These are phyloP conservation scores for Holtermannia corniformis DNA, from an alignment of 768 basidiomycete species.

Conservation along the genomic window DNA sequence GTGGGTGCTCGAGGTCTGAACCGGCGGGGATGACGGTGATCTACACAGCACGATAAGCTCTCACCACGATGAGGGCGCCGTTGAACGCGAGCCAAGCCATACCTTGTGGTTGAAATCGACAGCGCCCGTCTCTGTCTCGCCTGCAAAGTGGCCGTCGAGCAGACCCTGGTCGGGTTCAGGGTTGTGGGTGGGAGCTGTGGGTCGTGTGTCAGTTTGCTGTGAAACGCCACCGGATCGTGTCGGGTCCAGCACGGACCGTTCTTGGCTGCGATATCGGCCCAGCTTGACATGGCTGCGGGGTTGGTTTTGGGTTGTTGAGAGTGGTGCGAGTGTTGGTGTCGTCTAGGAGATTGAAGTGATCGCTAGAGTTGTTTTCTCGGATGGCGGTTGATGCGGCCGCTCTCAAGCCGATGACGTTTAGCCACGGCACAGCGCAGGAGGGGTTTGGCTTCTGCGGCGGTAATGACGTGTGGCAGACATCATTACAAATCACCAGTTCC, in stretches of 20 bases:
- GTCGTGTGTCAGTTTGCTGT: neutral
- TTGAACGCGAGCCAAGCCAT: neutral
- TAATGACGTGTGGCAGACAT: no score
- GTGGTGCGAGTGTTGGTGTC: neutral
- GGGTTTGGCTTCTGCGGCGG: neutral
- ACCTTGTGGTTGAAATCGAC: slow-evolving; percentile 46
- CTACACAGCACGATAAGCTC: slow-evolving; percentile 4
- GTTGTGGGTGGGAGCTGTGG: slow-evolving; percentile 42
- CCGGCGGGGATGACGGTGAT: slow-evolving; percentile 36
- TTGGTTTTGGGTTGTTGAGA: neutral
- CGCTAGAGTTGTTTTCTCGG: neutral
- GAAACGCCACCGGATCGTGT: neutral
- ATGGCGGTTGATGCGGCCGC: neutral
- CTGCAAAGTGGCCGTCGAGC: slow-evolving; percentile 48
- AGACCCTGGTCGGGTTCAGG: slow-evolving; percentile 60
- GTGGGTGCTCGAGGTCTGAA: slow-evolving; percentile 29
- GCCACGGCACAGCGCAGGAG: neutral
- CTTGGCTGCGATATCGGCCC: neutral
- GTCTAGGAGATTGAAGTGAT: no score
- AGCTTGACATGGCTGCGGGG: neutral
- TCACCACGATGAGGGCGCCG: no score
- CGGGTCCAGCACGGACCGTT: neutral
- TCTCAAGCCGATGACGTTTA: neutral
- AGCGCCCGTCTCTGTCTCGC: slow-evolving; percentile 41
- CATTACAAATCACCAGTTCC: no score